Percentiles rank a stretch among this genome's conserved stretches.
Evolutionary conservation across 106 monocot genomes (phyloP).

Genomic region (Phalaenopsis equestris): DNA sequence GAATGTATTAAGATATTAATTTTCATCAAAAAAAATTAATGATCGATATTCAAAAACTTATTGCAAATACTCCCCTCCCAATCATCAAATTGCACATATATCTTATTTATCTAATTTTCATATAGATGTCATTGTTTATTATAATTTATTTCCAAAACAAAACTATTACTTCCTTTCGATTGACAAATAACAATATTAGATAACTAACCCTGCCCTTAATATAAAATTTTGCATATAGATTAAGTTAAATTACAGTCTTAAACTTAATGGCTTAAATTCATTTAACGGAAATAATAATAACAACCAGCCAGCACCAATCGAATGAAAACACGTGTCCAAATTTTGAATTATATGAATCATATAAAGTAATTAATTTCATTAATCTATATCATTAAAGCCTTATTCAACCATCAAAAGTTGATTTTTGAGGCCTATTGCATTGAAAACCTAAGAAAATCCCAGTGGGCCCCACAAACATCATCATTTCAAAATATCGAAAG

Average conservation of each 20-base stretch:
- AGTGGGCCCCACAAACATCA: not conserved
- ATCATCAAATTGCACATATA: too few relatives aligned
- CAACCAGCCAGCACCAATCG: not conserved
- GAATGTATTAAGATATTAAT: too few relatives aligned
- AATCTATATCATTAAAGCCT: not conserved
- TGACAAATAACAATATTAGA: too few relatives aligned
- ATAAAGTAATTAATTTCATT: not conserved
- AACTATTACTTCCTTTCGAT: too few relatives aligned
- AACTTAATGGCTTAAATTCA: too few relatives aligned
- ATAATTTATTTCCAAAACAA: too few relatives aligned
- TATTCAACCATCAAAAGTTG: not conserved
- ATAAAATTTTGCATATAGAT: not conserved
- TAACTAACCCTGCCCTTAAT: not conserved
- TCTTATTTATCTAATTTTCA: too few relatives aligned
- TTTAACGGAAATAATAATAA: not conserved
- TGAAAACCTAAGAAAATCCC: not conserved
- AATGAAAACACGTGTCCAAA: not conserved
- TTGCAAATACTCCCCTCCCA: too few relatives aligned
- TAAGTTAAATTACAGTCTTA: not conserved
- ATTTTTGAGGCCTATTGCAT: not conserved
- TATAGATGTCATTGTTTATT: too few relatives aligned
- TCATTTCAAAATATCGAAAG: too few relatives aligned
- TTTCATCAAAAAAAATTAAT: too few relatives aligned
- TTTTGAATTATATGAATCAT: not conserved
- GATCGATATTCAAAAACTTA: too few relatives aligned